A percentile compares a stretch with the other conserved stretches of the same genome.
Conservation (phyloP, 192 early-diverging fungal species). For the Coemansia sp. region DNA sequence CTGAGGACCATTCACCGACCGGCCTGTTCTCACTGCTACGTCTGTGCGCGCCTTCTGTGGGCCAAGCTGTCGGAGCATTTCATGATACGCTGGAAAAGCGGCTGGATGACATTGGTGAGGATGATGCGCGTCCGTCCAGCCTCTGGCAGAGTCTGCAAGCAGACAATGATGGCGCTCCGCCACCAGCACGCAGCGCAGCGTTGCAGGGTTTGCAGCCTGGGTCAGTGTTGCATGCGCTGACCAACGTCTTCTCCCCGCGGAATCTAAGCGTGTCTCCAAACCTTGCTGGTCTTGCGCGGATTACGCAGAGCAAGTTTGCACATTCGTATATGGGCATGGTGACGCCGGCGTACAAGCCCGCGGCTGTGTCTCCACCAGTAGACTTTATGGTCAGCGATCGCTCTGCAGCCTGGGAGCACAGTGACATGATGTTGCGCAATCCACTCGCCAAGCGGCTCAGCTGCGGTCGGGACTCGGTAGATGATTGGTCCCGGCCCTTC, state of each 20-base stretch:
- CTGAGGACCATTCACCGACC: constrained; percentile 2
- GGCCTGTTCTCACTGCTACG: constrained; percentile 39
- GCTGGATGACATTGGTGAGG: constrained; percentile 18
- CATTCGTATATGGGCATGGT: constrained; percentile 37
- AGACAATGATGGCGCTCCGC: not conserved
- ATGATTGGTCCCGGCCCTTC: constrained; percentile 47
- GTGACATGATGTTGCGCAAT: constrained; percentile 33
- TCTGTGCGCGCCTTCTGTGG: constrained; percentile 34
- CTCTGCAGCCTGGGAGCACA: constrained; percentile 59
- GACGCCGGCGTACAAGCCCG: constrained; percentile 55
- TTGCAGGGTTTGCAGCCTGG: constrained; percentile 14
- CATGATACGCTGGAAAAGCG: constrained; percentile 18
- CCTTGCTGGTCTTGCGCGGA: constrained; percentile 31
- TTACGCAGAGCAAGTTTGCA: constrained; percentile 28
- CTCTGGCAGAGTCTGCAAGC: constrained; percentile 10
- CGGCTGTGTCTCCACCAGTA: constrained; percentile 63
- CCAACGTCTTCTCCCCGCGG: constrained; percentile 37
- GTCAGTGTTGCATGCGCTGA: constrained; percentile 37
- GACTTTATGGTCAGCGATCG: constrained; percentile 63
- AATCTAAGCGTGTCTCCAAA: constrained; percentile 36
- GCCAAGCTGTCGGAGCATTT: constrained; percentile 22
- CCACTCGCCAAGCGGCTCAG: constrained; percentile 30
- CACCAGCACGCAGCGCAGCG: not conserved
- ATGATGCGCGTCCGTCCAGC: not conserved
- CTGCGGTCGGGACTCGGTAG: constrained; percentile 19